Evolutionary conservation across 2,329 filamentous ascomycete species (phyloP).

Genomic region (Ophiostoma populinum): DNA sequence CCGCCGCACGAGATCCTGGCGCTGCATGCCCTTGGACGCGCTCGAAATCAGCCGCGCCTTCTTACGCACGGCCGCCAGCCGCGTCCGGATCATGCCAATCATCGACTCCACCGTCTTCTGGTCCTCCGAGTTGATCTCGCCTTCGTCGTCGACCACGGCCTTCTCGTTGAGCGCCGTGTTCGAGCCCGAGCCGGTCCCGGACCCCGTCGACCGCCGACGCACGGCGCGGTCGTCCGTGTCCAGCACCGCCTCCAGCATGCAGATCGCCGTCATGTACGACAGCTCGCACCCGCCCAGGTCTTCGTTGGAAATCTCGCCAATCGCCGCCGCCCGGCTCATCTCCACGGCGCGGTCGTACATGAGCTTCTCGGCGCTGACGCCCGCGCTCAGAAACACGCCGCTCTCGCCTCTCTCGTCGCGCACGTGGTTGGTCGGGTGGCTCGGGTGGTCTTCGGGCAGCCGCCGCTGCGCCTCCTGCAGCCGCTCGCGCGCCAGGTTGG

Average conservation of each 20-base stretch:
- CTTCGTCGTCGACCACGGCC: constrained; percentile 23
- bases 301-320: constrained; percentile 87
- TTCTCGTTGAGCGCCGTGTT: too few relatives aligned
- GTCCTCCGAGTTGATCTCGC: constrained; percentile 48
- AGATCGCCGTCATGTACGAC: constrained; percentile 81
- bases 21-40: constrained; percentile 31
- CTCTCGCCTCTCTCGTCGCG: constrained; percentile 38
- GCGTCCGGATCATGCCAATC: constrained; percentile 43
- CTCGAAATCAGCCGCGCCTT: constrained; percentile 45
- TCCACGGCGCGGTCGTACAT: constrained; percentile 97
- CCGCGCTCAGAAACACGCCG: constrained; percentile 68
- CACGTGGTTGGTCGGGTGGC: constrained; percentile 61
- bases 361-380: constrained; percentile 84
- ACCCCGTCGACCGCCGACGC: constrained; percentile 15
- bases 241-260: constrained; percentile 86
- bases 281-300: constrained; percentile 79
- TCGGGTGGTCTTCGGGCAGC: constrained; percentile 69
- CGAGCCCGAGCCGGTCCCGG: too few relatives aligned
- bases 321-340: constrained; percentile 87
- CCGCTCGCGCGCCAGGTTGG: constrained; percentile 80
- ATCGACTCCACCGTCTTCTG: constrained; percentile 55
- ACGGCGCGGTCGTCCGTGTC: constrained; percentile 55
- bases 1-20: constrained; percentile 25
- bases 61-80: constrained; percentile 38
- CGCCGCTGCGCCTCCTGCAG: constrained; percentile 72